Percentiles rank a stretch among this genome's conserved stretches.
phyloP scores from a whole-genome alignment of 2,329 filamentous ascomycete species.

The Apiospora aurea region DNA sequence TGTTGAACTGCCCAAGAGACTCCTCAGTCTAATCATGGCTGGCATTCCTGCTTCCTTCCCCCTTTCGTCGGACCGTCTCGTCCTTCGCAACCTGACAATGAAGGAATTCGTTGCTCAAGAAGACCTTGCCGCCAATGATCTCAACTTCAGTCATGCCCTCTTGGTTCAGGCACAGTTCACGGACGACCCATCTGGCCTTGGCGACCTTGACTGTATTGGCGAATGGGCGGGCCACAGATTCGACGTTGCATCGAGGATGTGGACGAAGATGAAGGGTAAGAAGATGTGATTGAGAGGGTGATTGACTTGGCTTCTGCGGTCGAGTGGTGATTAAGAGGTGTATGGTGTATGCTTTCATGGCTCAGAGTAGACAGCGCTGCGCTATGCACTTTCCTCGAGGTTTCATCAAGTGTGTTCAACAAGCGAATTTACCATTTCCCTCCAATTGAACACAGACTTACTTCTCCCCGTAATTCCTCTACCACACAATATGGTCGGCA shows the following conservation, averaged over 20 bases:
- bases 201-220: too few relatives aligned
- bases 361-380: background rate
- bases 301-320: background rate
- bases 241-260: conserved; percentile 1
- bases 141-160: background rate
- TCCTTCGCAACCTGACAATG: background rate
- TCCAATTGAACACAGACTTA: too few relatives aligned
- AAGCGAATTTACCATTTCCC: too few relatives aligned
- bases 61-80: background rate
- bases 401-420: too few relatives aligned
- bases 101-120: background rate
- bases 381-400: background rate
- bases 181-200: background rate
- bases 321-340: background rate
- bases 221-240: background rate
- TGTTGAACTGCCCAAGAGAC: background rate
- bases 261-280: background rate
- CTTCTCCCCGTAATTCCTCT: too few relatives aligned
- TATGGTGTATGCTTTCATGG: background rate
- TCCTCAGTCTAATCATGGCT: background rate
- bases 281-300: background rate
- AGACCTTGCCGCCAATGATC: background rate
- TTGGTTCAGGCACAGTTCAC: background rate
- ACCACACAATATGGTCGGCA: background rate
- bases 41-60: background rate